phyloP scores from a whole-genome alignment of 2,329 filamentous ascomycete genomes.

The Neurospora sp. region DNA sequence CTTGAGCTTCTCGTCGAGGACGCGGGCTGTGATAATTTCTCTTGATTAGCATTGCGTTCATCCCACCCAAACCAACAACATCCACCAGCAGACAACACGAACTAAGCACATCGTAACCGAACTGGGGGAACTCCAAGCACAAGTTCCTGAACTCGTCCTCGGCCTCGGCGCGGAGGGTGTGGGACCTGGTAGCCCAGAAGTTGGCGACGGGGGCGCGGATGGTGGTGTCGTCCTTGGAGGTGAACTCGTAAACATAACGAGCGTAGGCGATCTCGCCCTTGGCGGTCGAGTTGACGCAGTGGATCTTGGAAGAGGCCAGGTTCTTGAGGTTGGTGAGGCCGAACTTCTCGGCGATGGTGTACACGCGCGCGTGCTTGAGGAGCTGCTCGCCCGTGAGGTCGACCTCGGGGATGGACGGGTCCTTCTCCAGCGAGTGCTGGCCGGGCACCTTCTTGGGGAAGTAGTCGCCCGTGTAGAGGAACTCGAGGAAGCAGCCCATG shows the following conservation, averaged over 20 bases:
- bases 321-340: conserved; percentile 57
- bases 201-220: conserved; percentile 79
- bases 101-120: conserved; percentile 87
- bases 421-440: conserved; percentile 57
- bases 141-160: conserved; percentile 75
- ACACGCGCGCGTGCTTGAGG: conserved; percentile 79
- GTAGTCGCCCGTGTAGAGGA: conserved; percentile 78
- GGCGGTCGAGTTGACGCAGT: conserved; percentile 79
- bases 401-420: conserved; percentile 52
- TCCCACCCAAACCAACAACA: no score
- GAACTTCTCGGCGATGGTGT: conserved; percentile 78
- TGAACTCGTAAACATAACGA: conserved; percentile 79
- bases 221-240: conserved; percentile 53
- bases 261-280: conserved; percentile 88
- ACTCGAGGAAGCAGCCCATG: conserved; percentile 72
- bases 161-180: conserved; percentile 75
- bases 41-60: no score
- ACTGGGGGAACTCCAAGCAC: conserved; percentile 83
- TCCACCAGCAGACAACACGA: no score
- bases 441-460: conserved; percentile 60
- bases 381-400: conserved; percentile 77
- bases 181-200: conserved; percentile 77
- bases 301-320: conserved; percentile 80
- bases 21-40: conserved; percentile 35
- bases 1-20: conserved; percentile 58